Base-by-base conservation (phyloP, 2,329 filamentous ascomycete genomes). In the Capronia epimyces region DNA sequence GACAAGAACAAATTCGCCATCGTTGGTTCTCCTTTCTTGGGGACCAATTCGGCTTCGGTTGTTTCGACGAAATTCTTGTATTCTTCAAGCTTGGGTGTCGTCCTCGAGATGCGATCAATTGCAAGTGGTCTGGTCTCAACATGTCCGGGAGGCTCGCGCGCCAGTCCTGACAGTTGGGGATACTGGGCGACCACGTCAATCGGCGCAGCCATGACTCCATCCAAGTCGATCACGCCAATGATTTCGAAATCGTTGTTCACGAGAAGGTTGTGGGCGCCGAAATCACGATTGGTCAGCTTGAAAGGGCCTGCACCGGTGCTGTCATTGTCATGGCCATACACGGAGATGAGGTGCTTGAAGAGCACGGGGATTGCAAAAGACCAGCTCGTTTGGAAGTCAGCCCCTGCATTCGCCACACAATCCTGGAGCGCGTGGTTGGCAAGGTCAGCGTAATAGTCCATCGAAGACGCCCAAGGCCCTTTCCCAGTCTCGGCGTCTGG, bases 231-330 rank as follows among this genome's bases (percentile, higher is more conserved):
- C 5, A 59, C 16, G 1, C 43, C 57, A 8, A 53, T 18, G 21
- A 59, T 50, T 15, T 56, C 42, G 42, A 58, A 56, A 1, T 56
- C 45, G 15, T 50, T 40, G 16, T 59, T 49, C 12, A 59, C 49
- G 2, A 59, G 39, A 13, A 57, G 21, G 27, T 58, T 59, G 24
- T 58, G 55, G 13, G 49, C 37, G 9, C 55, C 55, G 15, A 58
- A 50, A 27, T 58, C 52, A 9, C 21, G 41, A 46, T 58, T 53
- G 2, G 40, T 31, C 15, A 59, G 41, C 20, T 45, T 36, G 39
- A 52, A 57, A 3, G 55, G 49, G 3, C 55, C 55, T 13, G 32
- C 45, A 32, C 29, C 20, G 25, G 22, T 45, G 43, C n/a, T n/a
- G n/a, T n/a, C n/a, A n/a, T 36, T 15, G 36, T 21, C 36, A n/a